Base-by-base conservation (phyloP, 805 yeast species). In the Komagataella ulmi region DNA sequence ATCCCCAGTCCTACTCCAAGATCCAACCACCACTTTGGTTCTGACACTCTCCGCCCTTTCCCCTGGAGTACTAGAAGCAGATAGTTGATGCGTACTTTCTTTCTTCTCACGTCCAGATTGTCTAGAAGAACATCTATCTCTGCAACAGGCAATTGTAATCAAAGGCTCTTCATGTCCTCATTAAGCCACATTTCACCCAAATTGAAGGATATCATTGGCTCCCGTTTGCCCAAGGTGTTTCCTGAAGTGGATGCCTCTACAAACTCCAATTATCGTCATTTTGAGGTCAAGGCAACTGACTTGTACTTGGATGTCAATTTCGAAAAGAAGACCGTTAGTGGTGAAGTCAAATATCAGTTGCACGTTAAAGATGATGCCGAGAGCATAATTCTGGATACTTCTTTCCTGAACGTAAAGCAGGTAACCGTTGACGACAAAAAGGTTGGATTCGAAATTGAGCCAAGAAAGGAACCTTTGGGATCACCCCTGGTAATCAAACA, bases 181-280 rank as follows among this genome's bases (percentile, higher is more conserved):
- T 47, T 52, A n/a, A 17, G 43, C 21, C 53, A 49, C 24, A 47
- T 53, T 19, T 53, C 55, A 5, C 49, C 52, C 45, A 49, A 53
- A 30, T 18, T 53, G 36, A 18, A 12, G 40, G 40, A 30, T 30
- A 30, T 68, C 10, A 36, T 68, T 44, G 52, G 53, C 3, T 57
- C 65, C 14, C 66, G 65, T 53, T 58, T 67, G 24, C 78, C 78
- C 1, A 52, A 51, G 7, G 52, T 44, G 17, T 72, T 75, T 1
- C 78, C 88, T 3, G 87, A 81, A 57, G 53, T 61, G 8, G 96
- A 89, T 64, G 84, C 85, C 21, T 84, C 95, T 1, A 86, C 97
- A 2, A 70, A 81, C 48, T 88, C 96, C 46, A 85, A 83, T 63
- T 89, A 87, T 64, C 56, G 58, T 17, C 56, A 66, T 24, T 83